Percentiles rank a stretch among this genome's conserved stretches.
Evolutionary conservation across 176 grass and related monocot species (phyloP).

Genomic region (Aegilops speltoides): DNA sequence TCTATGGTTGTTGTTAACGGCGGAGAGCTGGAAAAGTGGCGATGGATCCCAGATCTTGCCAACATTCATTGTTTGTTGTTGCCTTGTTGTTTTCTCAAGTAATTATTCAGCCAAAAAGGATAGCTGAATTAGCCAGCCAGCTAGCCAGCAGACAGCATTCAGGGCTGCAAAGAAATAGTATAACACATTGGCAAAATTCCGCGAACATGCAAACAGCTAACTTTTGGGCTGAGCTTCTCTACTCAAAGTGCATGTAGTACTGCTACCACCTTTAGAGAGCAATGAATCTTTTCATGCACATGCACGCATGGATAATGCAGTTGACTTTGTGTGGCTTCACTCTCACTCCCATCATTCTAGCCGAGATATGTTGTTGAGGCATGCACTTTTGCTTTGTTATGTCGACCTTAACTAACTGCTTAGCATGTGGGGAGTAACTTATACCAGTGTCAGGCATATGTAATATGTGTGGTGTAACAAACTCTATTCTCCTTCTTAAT

Average conservation of each 20-base stretch:
- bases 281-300: background rate
- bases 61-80: slow-evolving; percentile 31
- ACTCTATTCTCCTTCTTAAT: too few species aligned
- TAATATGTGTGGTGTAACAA: too few species aligned
- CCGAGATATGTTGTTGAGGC: slow-evolving; percentile 10
- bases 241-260: slow-evolving; percentile 30
- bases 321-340: slow-evolving; percentile 31
- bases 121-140: background rate
- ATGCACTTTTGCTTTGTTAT: background rate
- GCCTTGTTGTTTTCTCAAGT: slow-evolving; percentile 22
- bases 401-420: too few species aligned
- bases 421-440: too few species aligned
- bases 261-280: background rate
- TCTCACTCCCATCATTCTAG: slow-evolving; percentile 8
- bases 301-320: slow-evolving; percentile 9
- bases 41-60: slow-evolving; percentile 34
- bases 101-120: slow-evolving; percentile 29
- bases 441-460: too few species aligned
- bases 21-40: background rate
- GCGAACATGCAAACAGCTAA: background rate
- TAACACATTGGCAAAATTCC: background rate
- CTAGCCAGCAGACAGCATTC: background rate
- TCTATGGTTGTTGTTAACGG: background rate
- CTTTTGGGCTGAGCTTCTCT: background rate
- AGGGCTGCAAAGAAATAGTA: too few species aligned